phyloP scores from a whole-genome alignment of 2,329 filamentous ascomycete species.

The Elsinoe arachidis region DNA sequence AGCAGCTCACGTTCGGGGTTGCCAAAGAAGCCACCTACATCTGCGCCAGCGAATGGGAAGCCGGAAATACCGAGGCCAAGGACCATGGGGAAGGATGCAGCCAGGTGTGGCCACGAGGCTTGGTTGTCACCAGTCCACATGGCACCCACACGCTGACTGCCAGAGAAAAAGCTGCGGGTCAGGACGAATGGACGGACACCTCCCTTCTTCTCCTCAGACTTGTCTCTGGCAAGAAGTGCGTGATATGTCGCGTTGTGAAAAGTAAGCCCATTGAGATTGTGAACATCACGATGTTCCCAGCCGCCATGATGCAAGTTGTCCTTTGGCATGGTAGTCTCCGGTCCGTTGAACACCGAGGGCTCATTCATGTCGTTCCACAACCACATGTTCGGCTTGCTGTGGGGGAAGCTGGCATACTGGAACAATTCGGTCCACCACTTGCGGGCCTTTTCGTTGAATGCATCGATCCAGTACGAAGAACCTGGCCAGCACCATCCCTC shows the following conservation, averaged over 20 bases:
- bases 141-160: slow-evolving; percentile 79
- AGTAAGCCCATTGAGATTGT: slow-evolving; percentile 92
- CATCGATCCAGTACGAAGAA: slow-evolving; percentile 91
- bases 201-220: slow-evolving; percentile 56
- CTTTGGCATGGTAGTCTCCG: slow-evolving; percentile 97
- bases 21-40: slow-evolving; percentile 96
- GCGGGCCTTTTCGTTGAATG: slow-evolving; percentile 84
- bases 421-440: slow-evolving; percentile 89
- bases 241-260: slow-evolving; percentile 91
- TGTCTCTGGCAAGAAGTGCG: slow-evolving; percentile 73
- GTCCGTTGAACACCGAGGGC: slow-evolving; percentile 96
- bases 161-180: slow-evolving; percentile 85
- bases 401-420: slow-evolving; percentile 80
- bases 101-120: slow-evolving; percentile 83
- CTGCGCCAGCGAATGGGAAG: slow-evolving; percentile 87
- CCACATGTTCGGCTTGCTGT: slow-evolving; percentile 76
- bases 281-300: slow-evolving; percentile 95
- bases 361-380: slow-evolving; percentile 99
- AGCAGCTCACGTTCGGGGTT: slow-evolving; percentile 90
- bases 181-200: slow-evolving; percentile 72
- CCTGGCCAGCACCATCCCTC: slow-evolving; percentile 99
- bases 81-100: slow-evolving; percentile 85
- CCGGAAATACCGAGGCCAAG: slow-evolving; percentile 86
- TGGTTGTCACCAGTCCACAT: slow-evolving; percentile 99
- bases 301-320: slow-evolving; percentile 85